Base-by-base conservation (phyloP, 148 eudicot species). In the Agrostemma githago region DNA sequence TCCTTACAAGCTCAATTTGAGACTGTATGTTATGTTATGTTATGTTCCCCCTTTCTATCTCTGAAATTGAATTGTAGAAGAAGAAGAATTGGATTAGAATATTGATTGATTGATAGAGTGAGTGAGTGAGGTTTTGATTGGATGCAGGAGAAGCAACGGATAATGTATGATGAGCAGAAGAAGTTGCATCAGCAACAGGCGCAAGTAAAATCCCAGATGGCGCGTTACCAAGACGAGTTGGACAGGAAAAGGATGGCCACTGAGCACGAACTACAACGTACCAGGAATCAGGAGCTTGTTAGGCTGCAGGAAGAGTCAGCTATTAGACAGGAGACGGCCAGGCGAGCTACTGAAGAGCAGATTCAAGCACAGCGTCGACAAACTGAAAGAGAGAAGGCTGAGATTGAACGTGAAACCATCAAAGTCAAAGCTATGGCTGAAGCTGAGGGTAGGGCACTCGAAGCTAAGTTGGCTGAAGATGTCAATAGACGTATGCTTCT, bases 361-460 rank as follows among this genome's bases (percentile, higher is more conserved):
- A 95, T 95, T 73, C 99, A 95, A 84, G 97, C 90, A 5, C 94
- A 87, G 68, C 96, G 93, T 53, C 88, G 92, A 63, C 92, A 88
- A 88, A 95, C 99, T 72, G 99, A 95, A 80, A 87, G 85, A 77
- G 94, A 92, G 80, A 95, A 85, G 85, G 99, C 99, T 68, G 93
- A 92, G 78, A 92, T 87, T 14, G 97, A 92, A 78, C 92, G 94
- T 76, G 97, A 95, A 86, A 95, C 99, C 57, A 88, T 92, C 66
- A 89, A 85, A 77, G 90, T 92, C 75, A 89, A 81, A 72, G 90
- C 99, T 43, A 80, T 95, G 84, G 97, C 99, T 12, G 93, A 95
- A 74, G 97, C 99, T 54, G 96, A 95, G 79, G 97, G 86, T 46
- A 87, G 93, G 68, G 98, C 97, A 78, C 98, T 83, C 78, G 92